Percentiles rank a stretch among this genome's conserved stretches.
phyloP scores from a whole-genome alignment of 352 stramenopile species.

The Hyaloperonospora arabidopsidis region DNA sequence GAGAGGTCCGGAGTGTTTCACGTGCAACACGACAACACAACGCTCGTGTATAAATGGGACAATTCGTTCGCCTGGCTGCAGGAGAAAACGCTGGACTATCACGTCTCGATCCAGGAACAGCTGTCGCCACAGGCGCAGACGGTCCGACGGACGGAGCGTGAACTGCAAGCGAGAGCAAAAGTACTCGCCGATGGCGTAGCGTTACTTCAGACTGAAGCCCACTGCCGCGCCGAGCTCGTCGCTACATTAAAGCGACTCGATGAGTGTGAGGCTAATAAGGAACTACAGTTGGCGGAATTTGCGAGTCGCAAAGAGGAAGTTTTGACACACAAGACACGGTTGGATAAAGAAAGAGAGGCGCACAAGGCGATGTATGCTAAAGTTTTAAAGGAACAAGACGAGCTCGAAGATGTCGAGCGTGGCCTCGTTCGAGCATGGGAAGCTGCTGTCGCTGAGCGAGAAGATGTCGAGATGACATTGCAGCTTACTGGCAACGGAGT shows the following conservation, averaged over 20 bases:
- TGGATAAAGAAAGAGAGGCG: slow-evolving; percentile 56
- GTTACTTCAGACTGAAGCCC: slow-evolving; percentile 30
- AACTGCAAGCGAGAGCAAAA: slow-evolving; percentile 20
- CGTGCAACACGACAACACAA: slow-evolving; percentile 30
- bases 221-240: slow-evolving; percentile 31
- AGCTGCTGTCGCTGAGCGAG: slow-evolving; percentile 31
- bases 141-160: slow-evolving; percentile 26
- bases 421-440: slow-evolving; percentile 33
- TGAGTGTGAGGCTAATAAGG: slow-evolving; percentile 32
- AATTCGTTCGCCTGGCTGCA: slow-evolving; percentile 83
- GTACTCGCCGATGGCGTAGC: slow-evolving; percentile 26
- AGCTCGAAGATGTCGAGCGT: slow-evolving; percentile 37
- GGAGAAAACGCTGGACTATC: slow-evolving; percentile 80
- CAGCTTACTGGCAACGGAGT: slow-evolving; percentile 39
- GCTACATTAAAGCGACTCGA: slow-evolving; percentile 29
- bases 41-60: slow-evolving; percentile 69
- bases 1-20: slow-evolving; percentile 43
- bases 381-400: slow-evolving; percentile 41
- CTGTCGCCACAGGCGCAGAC: slow-evolving; percentile 34
- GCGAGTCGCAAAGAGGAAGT: slow-evolving; percentile 26
- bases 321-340: slow-evolving; percentile 25
- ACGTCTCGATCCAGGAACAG: slow-evolving; percentile 65
- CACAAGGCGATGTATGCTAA: slow-evolving; percentile 36
- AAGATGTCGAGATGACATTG: slow-evolving; percentile 70
- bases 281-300: slow-evolving; percentile 31